Evolutionary conservation across 192 early-diverging fungal species (phyloP), one percentile per base, ranked within the genome.

Genomic region (Kickxella alabastrina): DNA sequence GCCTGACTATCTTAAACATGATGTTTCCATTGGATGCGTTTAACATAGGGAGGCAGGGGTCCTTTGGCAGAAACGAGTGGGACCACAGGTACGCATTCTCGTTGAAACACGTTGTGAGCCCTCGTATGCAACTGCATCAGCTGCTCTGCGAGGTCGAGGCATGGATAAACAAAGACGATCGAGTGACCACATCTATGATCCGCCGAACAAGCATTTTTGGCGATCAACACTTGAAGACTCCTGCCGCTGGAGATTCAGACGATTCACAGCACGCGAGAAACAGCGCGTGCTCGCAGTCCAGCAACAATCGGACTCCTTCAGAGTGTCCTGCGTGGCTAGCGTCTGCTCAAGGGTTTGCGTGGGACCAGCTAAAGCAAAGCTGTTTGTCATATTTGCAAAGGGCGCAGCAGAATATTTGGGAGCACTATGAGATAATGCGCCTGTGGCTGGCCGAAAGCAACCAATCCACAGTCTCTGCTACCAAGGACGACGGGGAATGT

Each of bases 351-450:
- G 37, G 59, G 14, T 52, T 74, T 28, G 63, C 59, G 7, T 74
- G 70, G 70, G 52, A 51, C 18, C 70, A 62, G 47, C 44, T 74
- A 15, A 58, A 29, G 41, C 70, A 59, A 43, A 74, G 70, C 59
- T 54, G 59, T 31, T 23, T 24, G 19, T 25, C 70, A 7, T 74
- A 74, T 26, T 28, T 74, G 19, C 54, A 45, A 18, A 44, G 54
- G 22, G 25, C 70, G n/a, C 46, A 59, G 46, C 49, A 46, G 5
- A 74, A 58, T 14, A 66, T 74, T 13, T 8, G 19, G 2, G 52
- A 61, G 8, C 70, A 66, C 37, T 26, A 74, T 32, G 24, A n/a
- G 19, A 27, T 34, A 44, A 28, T 66, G 17, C 51, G 59, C 15
- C 64, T 59, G 6, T 74, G 70, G 70, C 17, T 43, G n/a, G 41